Evolutionary conservation across 495 filamentous ascomycete genomes (phyloP), one percentile per base, ranked within the genome.

Genomic region (Lophiotrema nucula): DNA sequence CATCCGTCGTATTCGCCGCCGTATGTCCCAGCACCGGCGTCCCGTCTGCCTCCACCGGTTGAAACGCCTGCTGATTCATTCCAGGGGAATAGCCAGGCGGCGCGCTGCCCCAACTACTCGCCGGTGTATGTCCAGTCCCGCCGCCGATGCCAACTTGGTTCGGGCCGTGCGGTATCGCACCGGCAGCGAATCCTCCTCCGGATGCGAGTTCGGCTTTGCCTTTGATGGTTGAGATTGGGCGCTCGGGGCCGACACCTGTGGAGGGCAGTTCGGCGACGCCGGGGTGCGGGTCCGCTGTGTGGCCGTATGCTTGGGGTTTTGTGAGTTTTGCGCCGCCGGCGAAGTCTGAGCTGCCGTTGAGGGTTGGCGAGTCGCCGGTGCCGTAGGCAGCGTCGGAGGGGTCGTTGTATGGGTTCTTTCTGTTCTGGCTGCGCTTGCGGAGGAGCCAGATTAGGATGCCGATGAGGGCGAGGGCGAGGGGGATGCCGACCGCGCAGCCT

Each of bases 401-500:
- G n/a, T 47, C 41, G 57, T 3, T n/a, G 37, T 42, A 28, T 16
- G 44, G 18, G 25, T 33, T 23, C 4, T 12, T 19, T 33, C 24
- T 39, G 5, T 45, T 19, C 35, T 56, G 53, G 15, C 46, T 18
- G 2, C 18, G 22, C 27, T 57, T 56, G 46, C 53, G 59, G 35
- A 56, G 24, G 35, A 62, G 52, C 45, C 45, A 57, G 38, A 57
- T 23, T 25, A 62, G 38, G 37, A 62, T 56, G 26, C 37, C 52
- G 26, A 47, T 10, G 47, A 62, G 46, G 13, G 53, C 47, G 21
- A 62, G 46, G 13, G 37, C 52, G 52, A 62, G 52, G 13, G 59
- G 59, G 46, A 62, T 62, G 45, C 59, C 59, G 41, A 62, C 59
- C 10, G 59, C 53, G 27, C 52, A 57, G 46, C 59, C 59, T 13